Evolutionary conservation across 2,329 filamentous ascomycete genomes (phyloP), one percentile per base, ranked within the genome.

Genomic region (Venturiaceae sp.): DNA sequence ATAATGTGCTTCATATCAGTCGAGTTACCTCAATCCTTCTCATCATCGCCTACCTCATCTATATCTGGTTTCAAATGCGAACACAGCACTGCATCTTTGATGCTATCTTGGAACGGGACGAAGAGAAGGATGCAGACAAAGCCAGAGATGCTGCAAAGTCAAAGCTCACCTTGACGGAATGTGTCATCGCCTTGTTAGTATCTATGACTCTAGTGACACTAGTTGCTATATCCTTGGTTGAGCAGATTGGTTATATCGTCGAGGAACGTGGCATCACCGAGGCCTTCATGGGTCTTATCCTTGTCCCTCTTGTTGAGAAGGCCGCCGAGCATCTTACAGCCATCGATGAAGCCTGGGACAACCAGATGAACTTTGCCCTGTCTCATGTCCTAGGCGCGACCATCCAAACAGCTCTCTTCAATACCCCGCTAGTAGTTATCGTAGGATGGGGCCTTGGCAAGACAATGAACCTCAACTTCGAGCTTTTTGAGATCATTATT

Each of bases 311-410:
- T 0, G 89, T 94, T 5, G 90, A 95, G 67, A 95, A 95, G 71
- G 86, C 86, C 1, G 88, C 89, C 8, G 90, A 95, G 71, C 90
- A 95, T 71, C 75, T 95, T 52, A 92, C 88, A 1, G 88, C 89
- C 33, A 78, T 94, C 60, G 88, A 94, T 66, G 89, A 94, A 76
- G 90, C 90, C 21, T 92, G 86, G 80, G 87, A 90, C 66, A 83
- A 88, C 68, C 84, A 86, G 68, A 71, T 71, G 60, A 92, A 92
- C 74, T 86, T 92, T 69, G 89, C 90, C 0, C 79, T 94, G 16
- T 85, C 85, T 47, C 86, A 90, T 68, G 88, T 58, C 44, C 80
- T 91, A 30, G 86, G 85, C n/a, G 82, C 86, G 3, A 89, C 87
- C 0, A 83, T 91, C 58, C 87, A 91, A 71, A 91, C 87, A 0